A percentile compares a stretch with the other conserved stretches of the same genome.
Evolutionary conservation across 1,284 basidiomycete species (phyloP).

Genomic region (Ceratobasidium sp.): DNA sequence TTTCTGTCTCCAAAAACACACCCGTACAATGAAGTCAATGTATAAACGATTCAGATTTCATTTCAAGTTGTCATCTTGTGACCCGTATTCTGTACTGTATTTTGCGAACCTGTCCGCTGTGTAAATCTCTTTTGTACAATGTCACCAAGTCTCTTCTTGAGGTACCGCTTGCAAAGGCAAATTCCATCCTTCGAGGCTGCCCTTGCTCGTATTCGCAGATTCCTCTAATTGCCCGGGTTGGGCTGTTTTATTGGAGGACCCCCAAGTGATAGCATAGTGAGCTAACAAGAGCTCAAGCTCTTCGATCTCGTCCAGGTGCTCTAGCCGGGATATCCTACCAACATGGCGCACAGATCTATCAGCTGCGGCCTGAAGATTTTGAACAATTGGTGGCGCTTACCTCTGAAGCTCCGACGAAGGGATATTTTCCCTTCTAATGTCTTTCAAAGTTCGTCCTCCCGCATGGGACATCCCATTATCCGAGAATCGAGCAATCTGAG

Average conservation of each 20-base stretch:
- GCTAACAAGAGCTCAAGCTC: slow-evolving; percentile 88
- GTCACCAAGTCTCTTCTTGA: not conserved
- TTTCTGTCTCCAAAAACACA: no score
- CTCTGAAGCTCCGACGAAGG: slow-evolving; percentile 70
- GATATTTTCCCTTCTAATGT: slow-evolving; percentile 73
- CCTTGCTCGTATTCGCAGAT: not conserved
- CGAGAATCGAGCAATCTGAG: slow-evolving; percentile 75
- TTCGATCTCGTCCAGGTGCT: slow-evolving; percentile 92
- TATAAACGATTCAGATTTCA: no score
- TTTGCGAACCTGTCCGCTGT: no score
- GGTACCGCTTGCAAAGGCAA: not conserved
- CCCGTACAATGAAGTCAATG: no score
- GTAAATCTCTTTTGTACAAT: no score
- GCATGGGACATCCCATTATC: slow-evolving; percentile 68
- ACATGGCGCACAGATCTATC: no score
- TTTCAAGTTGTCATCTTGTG: no score
- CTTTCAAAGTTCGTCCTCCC: slow-evolving; percentile 73
- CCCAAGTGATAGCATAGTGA: slow-evolving; percentile 92
- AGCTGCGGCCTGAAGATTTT: not conserved
- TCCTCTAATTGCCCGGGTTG: no score
- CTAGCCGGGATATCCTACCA: slow-evolving; percentile 77
- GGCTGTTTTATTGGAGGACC: slow-evolving; percentile 43
- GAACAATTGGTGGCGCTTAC: slow-evolving; percentile 60
- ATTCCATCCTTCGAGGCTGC: not conserved
- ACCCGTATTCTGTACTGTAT: no score